Evolutionary conservation across 164 flowering plant species (phyloP), one percentile per base, ranked within the genome.

Genomic region (Dillenia turbinata): DNA sequence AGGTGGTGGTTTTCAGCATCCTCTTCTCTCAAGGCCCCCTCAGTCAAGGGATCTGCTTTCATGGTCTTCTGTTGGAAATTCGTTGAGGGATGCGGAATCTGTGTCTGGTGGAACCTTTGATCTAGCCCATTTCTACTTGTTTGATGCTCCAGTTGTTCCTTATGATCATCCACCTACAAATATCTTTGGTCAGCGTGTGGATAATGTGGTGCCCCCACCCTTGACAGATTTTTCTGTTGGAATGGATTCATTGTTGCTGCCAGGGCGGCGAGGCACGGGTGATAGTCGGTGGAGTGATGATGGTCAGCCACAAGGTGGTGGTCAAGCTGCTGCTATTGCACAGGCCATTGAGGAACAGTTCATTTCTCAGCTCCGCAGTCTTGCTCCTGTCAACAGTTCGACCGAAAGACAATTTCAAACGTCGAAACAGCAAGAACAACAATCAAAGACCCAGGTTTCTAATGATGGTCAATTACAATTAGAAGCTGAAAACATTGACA

Each of bases 221-320:
- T 72, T 88, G 74, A 65, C 85, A 63, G 96, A 89, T 68, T 85
- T 80, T 75, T 86, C 96, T 63, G 73, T 84, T 56, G 94, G 96
- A n/a, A 73, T 85, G 84, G 94, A 84, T 69, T 76, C 93, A 6
- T 63, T 88, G 68, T 91, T 77, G 47, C 66, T 76, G 62, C 58
- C 78, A 7, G 95, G 92, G 13, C 75, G 96, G 65, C 85, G 98
- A 73, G 90, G 86, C 46, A 79, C 81, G 17, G 85, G 90, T 70
- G 92, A 88, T 82, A 85, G 93, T 61, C 78, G 98, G 47, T 93
- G 98, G 98, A 85, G 86, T 75, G 97, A 93, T 82, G 96, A 88
- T 87, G 97, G 97, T 59, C 96, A 81, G 74, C 98, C 98, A 14
- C 98, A 87, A 74, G 83, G 81, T 51, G 76, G 89, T 65, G 71